Evolutionary conservation across 2,329 filamentous ascomycete species (phyloP), one percentile per base, ranked within the genome.

Genomic region (Arthroderma sp.): DNA sequence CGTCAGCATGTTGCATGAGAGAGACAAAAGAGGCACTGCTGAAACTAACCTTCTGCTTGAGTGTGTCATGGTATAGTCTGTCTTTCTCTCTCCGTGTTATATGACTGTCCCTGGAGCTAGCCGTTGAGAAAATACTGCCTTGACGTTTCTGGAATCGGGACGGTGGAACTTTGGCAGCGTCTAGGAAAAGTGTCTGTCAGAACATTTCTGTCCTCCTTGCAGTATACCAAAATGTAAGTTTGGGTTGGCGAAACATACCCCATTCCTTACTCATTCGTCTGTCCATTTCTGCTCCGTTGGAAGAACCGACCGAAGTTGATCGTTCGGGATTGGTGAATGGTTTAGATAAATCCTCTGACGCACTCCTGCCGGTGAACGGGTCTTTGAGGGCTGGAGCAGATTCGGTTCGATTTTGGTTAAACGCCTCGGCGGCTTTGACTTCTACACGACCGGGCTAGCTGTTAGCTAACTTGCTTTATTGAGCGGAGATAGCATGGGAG

Each of bases 71-170:
- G 61, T 78, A 81, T 50, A 54, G 56, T 31, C 74, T 73, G 53
- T 74, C 66, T 50, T 72, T 70, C 44, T 74, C 73, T 57, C 77
- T 78, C 47, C 67, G 69, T 54, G 77, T 73, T 42, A 81, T 66
- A 56, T 81, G 77, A 11, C 77, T 78, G 59, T 83, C 80, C 47
- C 78, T 73, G 27, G 75, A 80, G 54, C 67, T 67, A 2, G 76
- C 78, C 6, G 80, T 83, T 39, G 77, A 75, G 58, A 78, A 81
- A 61, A 82, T 80, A 57, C 75, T 81, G 45, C 79, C 79, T 62
- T 80, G 77, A 56, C 76, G 74, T 64, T 80, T 80, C 61, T 83
- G 79, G 65, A 83, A 82, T 39, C 76, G 75, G 50, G 73, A 78
- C 6, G 79, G 79, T 1, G 76, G 76, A 0, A 80, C 78, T 61